These are phyloP conservation scores for Pleomassaria siparia DNA, from an alignment of 2,329 filamentous ascomycete genomes.

Conservation along the genomic window DNA sequence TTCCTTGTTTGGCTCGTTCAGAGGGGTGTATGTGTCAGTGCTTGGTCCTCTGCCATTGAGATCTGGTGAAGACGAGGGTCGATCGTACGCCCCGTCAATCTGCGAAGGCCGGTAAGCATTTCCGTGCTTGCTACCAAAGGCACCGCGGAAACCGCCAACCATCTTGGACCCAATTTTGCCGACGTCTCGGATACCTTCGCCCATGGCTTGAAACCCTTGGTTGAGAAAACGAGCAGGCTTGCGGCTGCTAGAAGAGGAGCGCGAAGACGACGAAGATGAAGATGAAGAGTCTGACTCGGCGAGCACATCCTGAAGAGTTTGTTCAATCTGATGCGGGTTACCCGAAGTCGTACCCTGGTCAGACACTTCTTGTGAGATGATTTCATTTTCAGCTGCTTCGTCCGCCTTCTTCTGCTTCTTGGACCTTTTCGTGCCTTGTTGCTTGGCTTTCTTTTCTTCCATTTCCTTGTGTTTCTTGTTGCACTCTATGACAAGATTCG, in stretches of 20 bases:
- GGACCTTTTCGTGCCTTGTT: slow-evolving; percentile 57
- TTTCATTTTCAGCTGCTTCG: slow-evolving; percentile 62
- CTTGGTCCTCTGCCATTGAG: slow-evolving; percentile 30
- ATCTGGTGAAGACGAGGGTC: slow-evolving; percentile 27
- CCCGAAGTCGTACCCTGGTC: slow-evolving; percentile 57
- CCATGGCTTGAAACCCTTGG: slow-evolving; percentile 44
- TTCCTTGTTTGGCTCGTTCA: slow-evolving; percentile 23
- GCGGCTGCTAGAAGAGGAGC: slow-evolving; percentile 26
- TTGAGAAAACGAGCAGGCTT: slow-evolving; percentile 53
- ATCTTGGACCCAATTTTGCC: slow-evolving; percentile 44
- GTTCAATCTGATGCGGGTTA: slow-evolving; percentile 58
- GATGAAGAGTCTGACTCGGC: slow-evolving; percentile 25
- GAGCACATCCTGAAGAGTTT: slow-evolving; percentile 52
- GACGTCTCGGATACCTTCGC: slow-evolving; percentile 54
- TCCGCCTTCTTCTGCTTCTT: slow-evolving; percentile 61
- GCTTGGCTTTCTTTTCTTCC: slow-evolving; percentile 64
- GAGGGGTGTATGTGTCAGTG: slow-evolving; percentile 34
- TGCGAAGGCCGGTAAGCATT: slow-evolving; percentile 13
- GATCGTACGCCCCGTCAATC: slow-evolving; percentile 23
- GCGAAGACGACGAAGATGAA: slow-evolving; percentile 35
- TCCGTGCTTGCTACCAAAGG: slow-evolving; percentile 27
- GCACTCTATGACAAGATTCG: slow-evolving; percentile 75
- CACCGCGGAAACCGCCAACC: slow-evolving; percentile 42
- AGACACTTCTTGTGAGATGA: slow-evolving; percentile 54
- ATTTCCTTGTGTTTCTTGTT: slow-evolving; percentile 78